These are phyloP conservation scores for Datisca glomerata DNA, from an alignment of 306 rosid genomes.

Conservation along the genomic window DNA sequence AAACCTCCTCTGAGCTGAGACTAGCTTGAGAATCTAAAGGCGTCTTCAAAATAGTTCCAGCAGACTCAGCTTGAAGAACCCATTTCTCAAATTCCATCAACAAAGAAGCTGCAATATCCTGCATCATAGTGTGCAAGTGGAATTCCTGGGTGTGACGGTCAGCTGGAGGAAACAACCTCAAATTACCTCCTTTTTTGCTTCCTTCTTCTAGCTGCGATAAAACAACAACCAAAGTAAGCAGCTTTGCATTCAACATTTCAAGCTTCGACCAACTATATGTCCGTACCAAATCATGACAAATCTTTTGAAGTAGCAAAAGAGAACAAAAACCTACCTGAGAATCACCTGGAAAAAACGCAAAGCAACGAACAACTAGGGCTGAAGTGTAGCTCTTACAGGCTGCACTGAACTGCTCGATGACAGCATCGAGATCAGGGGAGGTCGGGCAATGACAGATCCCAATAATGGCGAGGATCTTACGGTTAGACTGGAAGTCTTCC, in stretches of 20 bases:
- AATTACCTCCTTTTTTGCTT: constrained; percentile 54
- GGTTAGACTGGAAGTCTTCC: constrained; percentile 94
- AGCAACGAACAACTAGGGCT: constrained; percentile 76
- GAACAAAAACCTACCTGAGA: constrained; percentile 39
- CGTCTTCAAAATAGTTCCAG: constrained; percentile 94
- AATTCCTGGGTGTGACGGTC: constrained; percentile 74
- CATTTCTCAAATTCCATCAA: constrained; percentile 96
- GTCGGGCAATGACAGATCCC: constrained; percentile 95
- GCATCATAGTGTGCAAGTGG: constrained; percentile 93
- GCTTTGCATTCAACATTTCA: not conserved
- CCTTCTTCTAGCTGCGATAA: constrained; percentile 77
- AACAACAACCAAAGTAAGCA: not conserved
- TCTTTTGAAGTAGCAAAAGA: no score
- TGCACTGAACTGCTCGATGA: constrained; percentile 31
- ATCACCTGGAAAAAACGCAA: constrained; percentile 83
- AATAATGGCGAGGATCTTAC: constrained; percentile 69
- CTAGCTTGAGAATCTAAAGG: constrained; percentile 98
- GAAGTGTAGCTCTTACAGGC: constrained; percentile 50
- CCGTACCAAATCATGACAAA: no score
- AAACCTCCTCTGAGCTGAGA: constrained; percentile 99
- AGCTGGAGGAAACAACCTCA: constrained; percentile 91
- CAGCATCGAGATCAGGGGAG: constrained; percentile 64
- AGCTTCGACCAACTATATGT: not conserved
- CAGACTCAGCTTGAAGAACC: constrained; percentile 94
- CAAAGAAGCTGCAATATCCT: constrained; percentile 82